Evolutionary conservation across 1,284 basidiomycete species (phyloP).

Genomic region (Vanrija sp.): DNA sequence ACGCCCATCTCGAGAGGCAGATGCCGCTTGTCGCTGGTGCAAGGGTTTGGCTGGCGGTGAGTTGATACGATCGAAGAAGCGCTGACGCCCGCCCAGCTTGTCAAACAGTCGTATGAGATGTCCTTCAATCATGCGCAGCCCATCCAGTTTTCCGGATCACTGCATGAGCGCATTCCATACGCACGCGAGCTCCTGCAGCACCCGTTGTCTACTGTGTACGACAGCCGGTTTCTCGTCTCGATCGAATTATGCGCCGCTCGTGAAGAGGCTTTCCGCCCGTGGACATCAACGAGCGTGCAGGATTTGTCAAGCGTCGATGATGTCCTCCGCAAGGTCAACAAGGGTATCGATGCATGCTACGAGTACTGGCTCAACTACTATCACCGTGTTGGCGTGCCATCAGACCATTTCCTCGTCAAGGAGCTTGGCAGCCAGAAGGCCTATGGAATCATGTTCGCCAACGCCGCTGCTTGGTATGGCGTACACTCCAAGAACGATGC

Average conservation of each 20-base stretch:
- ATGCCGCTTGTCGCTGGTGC: conserved; percentile 18
- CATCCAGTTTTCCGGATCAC: conserved; percentile 5
- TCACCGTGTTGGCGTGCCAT: neutral
- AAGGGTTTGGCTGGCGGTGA: conserved; percentile 24
- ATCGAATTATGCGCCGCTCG: conserved; percentile 18
- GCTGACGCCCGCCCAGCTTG: neutral
- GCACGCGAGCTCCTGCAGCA: conserved; percentile 24
- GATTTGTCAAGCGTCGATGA: neutral
- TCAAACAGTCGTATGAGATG: conserved; percentile 17
- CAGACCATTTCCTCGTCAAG: conserved; percentile 15
- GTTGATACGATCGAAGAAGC: neutral
- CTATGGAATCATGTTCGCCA: conserved; percentile 4
- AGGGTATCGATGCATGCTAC: neutral
- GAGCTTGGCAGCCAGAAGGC: conserved; percentile 7
- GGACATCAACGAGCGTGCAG: neutral
- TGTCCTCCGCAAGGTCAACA: conserved; percentile 3
- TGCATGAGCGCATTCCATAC: conserved; percentile 11
- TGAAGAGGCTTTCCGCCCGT: neutral
- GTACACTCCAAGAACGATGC: conserved; percentile 2
- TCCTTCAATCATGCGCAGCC: conserved; percentile 25
- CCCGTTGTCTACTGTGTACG: conserved; percentile 19
- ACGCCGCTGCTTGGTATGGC: conserved; percentile 3
- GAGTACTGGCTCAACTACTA: conserved; percentile 14
- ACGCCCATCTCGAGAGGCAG: neutral
- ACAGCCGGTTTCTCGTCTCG: conserved; percentile 24